Evolutionary conservation across 2,329 filamentous ascomycete genomes (phyloP).

Genomic region (Colletotrichum noveboracense): DNA sequence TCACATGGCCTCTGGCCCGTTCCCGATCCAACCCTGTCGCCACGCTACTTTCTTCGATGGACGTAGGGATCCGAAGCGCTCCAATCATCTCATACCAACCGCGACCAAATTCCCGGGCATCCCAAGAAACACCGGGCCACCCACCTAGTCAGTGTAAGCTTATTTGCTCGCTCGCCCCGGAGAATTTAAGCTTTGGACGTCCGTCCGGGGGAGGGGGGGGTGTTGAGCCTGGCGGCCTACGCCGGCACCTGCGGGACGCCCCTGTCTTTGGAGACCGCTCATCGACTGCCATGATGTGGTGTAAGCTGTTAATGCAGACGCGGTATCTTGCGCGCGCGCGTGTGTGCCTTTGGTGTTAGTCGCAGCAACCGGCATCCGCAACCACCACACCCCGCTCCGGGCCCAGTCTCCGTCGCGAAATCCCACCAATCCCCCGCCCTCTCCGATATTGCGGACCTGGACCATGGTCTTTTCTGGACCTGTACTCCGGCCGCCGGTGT

Average conservation of each 20-base stretch:
- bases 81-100: not conserved
- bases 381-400: not conserved
- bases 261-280: not conserved
- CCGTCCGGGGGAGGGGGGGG: not conserved
- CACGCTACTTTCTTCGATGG: not conserved
- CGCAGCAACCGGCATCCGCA: not conserved
- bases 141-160: not conserved
- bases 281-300: not conserved
- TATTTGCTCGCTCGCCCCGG: not conserved
- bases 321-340: not conserved
- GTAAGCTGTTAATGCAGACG: not conserved
- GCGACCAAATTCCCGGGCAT: not conserved
- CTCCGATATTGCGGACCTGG: not conserved
- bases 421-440: constrained; percentile 7
- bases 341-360: not conserved
- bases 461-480: not conserved
- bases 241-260: not conserved
- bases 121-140: not conserved
- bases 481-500: not conserved
- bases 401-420: not conserved
- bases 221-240: not conserved
- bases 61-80: not conserved
- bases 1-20: not conserved
- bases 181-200: constrained; percentile 9
- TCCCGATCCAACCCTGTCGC: not conserved